Evolutionary conservation across 2,329 filamentous ascomycete genomes (phyloP), one percentile per base, ranked within the genome.

Genomic region (Monosporascus cannonballus): DNA sequence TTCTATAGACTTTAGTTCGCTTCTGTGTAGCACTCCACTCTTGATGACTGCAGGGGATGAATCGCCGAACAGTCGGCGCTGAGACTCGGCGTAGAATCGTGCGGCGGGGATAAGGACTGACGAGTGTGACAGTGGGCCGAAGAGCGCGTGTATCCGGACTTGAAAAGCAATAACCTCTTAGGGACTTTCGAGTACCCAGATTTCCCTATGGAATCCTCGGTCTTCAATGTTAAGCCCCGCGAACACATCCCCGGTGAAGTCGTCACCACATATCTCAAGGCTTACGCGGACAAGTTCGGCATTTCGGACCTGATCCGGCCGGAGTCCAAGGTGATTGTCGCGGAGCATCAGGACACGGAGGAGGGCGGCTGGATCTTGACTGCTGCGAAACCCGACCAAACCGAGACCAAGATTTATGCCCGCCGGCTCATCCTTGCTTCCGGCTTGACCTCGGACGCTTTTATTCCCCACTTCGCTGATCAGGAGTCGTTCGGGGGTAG

Each of bases 121-220:
- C 14, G n/a, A 46, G 25, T 24, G 17, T 30, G 20, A 17, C 24
- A 46, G 42, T 92, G 87, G 88, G 79, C 83, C 8, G 73, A 81
- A 52, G 73, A 86, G 38, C 78, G 86, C 1, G 69, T 90, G 1
- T 87, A 91, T 64, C 80, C 83, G 0, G 83, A 81, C 1, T 75
- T 93, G 48, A 87, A 84, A 61, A 84, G 81, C 50, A 92, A 93
- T 68, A 91, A 91, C 62, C 78, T 89, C 65, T 67, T 85, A 11
- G 87, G 87, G 3, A 86, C 82, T 0, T 89, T 85, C 59, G 86
- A 92, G 66, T 90, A 81, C 61, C 81, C 83, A 0, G 88, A 90
- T 60, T 89, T 88, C 54, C 85, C 86, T 18, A 86, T 92, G 83
- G 74, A 77, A 53, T 67, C 71, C 7, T 76, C 76, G 20, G 79